These are phyloP conservation scores for Eutypa lata DNA, from an alignment of 2,329 filamentous ascomycete species.

Conservation along the genomic window DNA sequence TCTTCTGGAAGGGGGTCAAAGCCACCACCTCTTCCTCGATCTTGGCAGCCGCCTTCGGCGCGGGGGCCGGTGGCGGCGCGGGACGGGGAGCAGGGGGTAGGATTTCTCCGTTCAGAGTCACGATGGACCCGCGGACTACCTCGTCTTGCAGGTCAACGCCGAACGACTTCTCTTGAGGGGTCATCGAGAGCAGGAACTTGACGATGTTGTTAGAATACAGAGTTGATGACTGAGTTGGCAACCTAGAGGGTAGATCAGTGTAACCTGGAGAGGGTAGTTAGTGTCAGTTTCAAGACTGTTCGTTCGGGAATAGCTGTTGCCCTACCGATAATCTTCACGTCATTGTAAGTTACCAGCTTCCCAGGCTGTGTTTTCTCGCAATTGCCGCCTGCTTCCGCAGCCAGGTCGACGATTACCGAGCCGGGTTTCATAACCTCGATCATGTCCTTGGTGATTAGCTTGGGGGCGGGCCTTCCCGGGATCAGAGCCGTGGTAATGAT, in stretches of 20 bases:
- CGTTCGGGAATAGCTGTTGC: background rate
- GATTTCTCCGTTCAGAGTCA: slow-evolving; percentile 74
- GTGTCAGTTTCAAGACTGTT: slow-evolving; percentile 19
- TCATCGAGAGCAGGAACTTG: slow-evolving; percentile 81
- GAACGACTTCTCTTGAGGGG: slow-evolving; percentile 73
- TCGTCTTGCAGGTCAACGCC: slow-evolving; percentile 80
- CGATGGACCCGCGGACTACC: slow-evolving; percentile 81
- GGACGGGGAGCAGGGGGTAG: slow-evolving; percentile 73
- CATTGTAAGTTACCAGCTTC: slow-evolving; percentile 67
- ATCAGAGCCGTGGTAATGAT: slow-evolving; percentile 92
- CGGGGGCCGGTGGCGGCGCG: slow-evolving; percentile 50
- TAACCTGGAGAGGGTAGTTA: slow-evolving; percentile 53
- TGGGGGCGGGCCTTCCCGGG: slow-evolving; percentile 78
- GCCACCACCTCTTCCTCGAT: slow-evolving; percentile 57
- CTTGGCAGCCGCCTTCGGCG: slow-evolving; percentile 36
- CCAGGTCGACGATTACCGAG: slow-evolving; percentile 83
- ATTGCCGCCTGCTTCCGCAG: slow-evolving; percentile 84
- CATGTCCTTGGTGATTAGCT: slow-evolving; percentile 77
- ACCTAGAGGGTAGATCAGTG: slow-evolving; percentile 80
- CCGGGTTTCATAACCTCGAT: slow-evolving; percentile 85
- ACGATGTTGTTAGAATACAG: slow-evolving; percentile 93
- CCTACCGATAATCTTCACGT: slow-evolving; percentile 79
- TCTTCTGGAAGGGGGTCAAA: slow-evolving; percentile 79
- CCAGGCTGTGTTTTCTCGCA: slow-evolving; percentile 78
- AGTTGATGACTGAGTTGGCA: slow-evolving; percentile 86